Evolutionary conservation across 2,329 filamentous ascomycete genomes (phyloP), one percentile per base, ranked within the genome.

Genomic region (Diplodia scrobiculata): DNA sequence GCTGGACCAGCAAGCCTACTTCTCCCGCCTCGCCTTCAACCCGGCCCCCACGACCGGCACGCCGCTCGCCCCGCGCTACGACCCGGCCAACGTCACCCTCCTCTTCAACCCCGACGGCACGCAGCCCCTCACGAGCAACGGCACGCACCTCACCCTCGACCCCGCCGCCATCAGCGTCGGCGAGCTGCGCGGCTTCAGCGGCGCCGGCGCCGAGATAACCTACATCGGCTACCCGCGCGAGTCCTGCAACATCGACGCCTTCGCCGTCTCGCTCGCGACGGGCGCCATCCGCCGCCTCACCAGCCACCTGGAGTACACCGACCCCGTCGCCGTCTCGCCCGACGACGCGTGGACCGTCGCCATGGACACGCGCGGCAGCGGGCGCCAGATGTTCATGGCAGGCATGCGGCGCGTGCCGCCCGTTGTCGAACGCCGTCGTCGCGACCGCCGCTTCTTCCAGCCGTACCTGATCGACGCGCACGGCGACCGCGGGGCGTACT

Each of bases 201-300:
- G 80, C 6, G 73, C 71, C 2, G 79, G 80, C 0, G 71, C 74
- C 7, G 79, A 82, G 67, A 72, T 81, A 17, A 76, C 73, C 0
- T 82, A 81, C 69, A 71, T 82, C 7, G 80, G 80, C 1, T 72
- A 71, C 58, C 70, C 78, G 0, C 62, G 60, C 7, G 80, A 83
- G 69, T 79, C 80, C 0, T 77, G 70, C 68, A 83, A 82, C 59
- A 78, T 82, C 66, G 81, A 83, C 67, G 68, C 82, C 6, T 82
- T 77, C 64, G 80, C 80, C 2, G 74, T 74, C 7, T 70, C 82
- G 58, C 64, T 82, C 2, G 68, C 67, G 1, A 82, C 79, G 0
- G 81, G 81, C 9, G 66, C 62, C 0, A 73, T 82, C 5, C 75
- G 79, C 19, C 78, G 80, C 0, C 70, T 83, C 1, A 83, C 79